Evolutionary conservation across 352 stramenopile genomes (phyloP).

Genomic region (Thalassiosira pacifica): DNA sequence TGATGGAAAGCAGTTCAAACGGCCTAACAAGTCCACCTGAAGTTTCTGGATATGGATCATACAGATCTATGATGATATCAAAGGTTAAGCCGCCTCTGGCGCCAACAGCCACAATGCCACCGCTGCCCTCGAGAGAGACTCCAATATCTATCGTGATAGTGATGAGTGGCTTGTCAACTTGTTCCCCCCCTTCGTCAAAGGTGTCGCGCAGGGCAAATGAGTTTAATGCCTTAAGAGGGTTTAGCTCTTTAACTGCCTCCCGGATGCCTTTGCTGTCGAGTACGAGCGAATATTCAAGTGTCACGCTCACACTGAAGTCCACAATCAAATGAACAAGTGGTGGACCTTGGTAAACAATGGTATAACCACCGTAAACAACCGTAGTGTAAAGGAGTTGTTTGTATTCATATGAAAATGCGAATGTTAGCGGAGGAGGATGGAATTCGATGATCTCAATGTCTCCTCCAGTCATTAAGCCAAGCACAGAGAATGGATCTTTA

Average conservation of each 20-base stretch:
- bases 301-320: slow-evolving; percentile 13
- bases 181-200: slow-evolving; percentile 41
- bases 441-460: slow-evolving; percentile 38
- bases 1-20: slow-evolving; percentile 27
- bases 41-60: slow-evolving; percentile 28
- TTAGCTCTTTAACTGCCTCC: slow-evolving; percentile 17
- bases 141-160: background rate
- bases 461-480: slow-evolving; percentile 28
- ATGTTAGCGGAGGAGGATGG: background rate
- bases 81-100: background rate
- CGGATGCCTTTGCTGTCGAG: slow-evolving; percentile 39
- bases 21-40: slow-evolving; percentile 20
- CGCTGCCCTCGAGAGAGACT: too few relatives aligned
- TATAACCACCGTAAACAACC: too few relatives aligned
- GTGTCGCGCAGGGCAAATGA: slow-evolving; percentile 33
- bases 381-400: slow-evolving; percentile 14
- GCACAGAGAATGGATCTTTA: slow-evolving; percentile 7
- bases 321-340: slow-evolving; percentile 18
- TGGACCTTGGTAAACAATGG: too few relatives aligned
- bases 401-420: slow-evolving; percentile 16
- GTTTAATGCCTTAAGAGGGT: slow-evolving; percentile 21
- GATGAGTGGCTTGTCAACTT: slow-evolving; percentile 35
- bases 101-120: background rate
- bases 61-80: slow-evolving; percentile 20
- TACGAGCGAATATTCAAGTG: slow-evolving; percentile 7